Base-by-base conservation (phyloP, 257 asterid genomes). In the Forsythia viridissima region DNA sequence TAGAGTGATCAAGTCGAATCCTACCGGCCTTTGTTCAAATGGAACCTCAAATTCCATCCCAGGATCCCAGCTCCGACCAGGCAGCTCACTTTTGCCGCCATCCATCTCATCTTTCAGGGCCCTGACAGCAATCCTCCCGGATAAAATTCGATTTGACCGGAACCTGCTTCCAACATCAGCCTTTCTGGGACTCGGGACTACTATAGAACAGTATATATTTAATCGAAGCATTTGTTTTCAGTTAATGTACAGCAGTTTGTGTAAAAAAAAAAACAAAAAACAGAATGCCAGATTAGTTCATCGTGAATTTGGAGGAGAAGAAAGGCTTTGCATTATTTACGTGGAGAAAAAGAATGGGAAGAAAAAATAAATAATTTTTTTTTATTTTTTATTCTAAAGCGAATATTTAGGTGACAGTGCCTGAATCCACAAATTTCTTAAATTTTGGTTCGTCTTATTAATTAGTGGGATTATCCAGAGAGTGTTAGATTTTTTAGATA, bases 31-130 rank as follows among this genome's bases (percentile, higher is more conserved):
- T 79, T 87, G 89, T 67, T 87, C 90, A 21, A 78, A 87, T 0
- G 89, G 87, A 42, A 85, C 90, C 80, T 84, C 90, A 12, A 87
- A 38, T 79, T 85, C 90, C 89, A 85, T 81, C 10, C 88, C 89
- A 34, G 87, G 87, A 6, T 83, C 87, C 90, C 90, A 87, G 71
- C 79, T 83, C 11, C 72, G 79, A 63, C 88, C 88, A 46, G 87
- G 88, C 71, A 79, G 78, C 57, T 85, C 88, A 18, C 81, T 80
- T 37, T 75, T 77, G 79, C 83, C 86, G 41, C 90, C 88, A 18
- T 84, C 76, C 61, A 81, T 79, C 78, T 81, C 97, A 84, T 88
- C 97, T 86, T 89, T 92, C 84, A 94, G 76, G n/a, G 97, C 93
- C 79, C 80, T 84, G 43, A 86, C 85, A 39, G 75, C 77, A 63